These are phyloP conservation scores for Saccharum officinarum DNA, from an alignment of 176 grass and related monocot species.

Conservation along the genomic window DNA sequence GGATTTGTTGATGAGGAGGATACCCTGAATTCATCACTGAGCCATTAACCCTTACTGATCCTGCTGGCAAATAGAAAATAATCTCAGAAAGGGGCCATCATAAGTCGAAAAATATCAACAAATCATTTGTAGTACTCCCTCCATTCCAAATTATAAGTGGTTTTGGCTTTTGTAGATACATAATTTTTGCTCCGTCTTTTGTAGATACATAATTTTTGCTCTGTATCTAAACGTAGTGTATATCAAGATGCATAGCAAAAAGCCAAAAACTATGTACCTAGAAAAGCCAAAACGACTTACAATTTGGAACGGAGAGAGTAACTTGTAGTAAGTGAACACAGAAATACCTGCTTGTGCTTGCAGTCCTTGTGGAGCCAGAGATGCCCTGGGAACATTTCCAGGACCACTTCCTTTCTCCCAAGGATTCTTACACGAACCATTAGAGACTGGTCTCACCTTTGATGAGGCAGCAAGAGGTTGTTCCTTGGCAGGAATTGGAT, in stretches of 20 bases:
- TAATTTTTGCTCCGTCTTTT: no score
- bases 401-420: conserved; percentile 35
- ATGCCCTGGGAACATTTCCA: conserved; percentile 35
- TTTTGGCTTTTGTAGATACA: not conserved
- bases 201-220: not conserved
- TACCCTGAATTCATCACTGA: conserved; percentile 51
- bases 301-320: not conserved
- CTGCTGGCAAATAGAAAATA: conserved; percentile 37
- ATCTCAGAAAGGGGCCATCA: conserved; percentile 3
- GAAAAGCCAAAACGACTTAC: not conserved
- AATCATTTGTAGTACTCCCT: not conserved
- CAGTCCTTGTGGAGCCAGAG: conserved; percentile 50
- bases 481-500: conserved; percentile 73
- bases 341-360: conserved; percentile 65
- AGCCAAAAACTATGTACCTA: not conserved
- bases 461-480: conserved; percentile 39
- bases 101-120: not conserved
- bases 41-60: conserved; percentile 50
- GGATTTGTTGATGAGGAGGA: conserved; percentile 53
- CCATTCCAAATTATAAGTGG: not conserved
- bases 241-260: not conserved
- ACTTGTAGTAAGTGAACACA: not conserved
- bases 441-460: conserved; percentile 41
- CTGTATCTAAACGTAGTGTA: not conserved
- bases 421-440: conserved; percentile 49